phyloP scores from a whole-genome alignment of 2,329 filamentous ascomycete genomes.

The Pseudogymnoascus sp. region DNA sequence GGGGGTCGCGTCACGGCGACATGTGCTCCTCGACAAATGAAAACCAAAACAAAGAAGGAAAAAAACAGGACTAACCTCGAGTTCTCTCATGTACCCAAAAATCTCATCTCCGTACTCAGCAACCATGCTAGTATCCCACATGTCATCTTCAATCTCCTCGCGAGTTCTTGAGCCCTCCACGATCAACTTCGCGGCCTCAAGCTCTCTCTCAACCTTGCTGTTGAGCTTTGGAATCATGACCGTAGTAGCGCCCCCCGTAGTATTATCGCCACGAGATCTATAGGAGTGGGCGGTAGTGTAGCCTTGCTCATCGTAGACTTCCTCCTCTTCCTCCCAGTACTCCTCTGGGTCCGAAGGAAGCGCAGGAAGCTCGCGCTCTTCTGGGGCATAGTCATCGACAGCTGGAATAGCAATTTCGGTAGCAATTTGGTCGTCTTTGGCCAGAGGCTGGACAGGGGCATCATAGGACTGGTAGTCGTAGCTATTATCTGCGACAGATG shows the following conservation, averaged over 20 bases:
- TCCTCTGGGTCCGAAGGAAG: conserved; percentile 51
- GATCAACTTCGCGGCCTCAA: conserved; percentile 47
- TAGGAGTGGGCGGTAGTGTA: conserved; percentile 72
- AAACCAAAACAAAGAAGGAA: neutral
- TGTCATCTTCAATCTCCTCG: conserved; percentile 80
- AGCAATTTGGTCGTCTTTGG: neutral
- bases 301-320: conserved; percentile 55
- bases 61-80: conserved; percentile 58
- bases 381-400: neutral
- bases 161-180: conserved; percentile 33
- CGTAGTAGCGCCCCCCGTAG: conserved; percentile 52
- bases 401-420: neutral
- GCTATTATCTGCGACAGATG: neutral
- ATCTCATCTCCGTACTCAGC: conserved; percentile 95
- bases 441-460: neutral
- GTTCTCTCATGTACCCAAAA: conserved; percentile 79
- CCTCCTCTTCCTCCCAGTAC: conserved; percentile 72
- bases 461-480: neutral
- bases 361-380: conserved; percentile 12
- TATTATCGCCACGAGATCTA: conserved; percentile 66
- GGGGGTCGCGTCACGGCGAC: conserved; percentile 10
- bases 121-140: conserved; percentile 94
- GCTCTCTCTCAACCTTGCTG: conserved; percentile 60
- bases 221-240: conserved; percentile 67
- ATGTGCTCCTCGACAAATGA: conserved; percentile 8